A percentile compares a stretch with the other conserved stretches of the same genome.
phyloP scores from a whole-genome alignment of 495 filamentous ascomycete species.

The Hyaloscypha finlandica region DNA sequence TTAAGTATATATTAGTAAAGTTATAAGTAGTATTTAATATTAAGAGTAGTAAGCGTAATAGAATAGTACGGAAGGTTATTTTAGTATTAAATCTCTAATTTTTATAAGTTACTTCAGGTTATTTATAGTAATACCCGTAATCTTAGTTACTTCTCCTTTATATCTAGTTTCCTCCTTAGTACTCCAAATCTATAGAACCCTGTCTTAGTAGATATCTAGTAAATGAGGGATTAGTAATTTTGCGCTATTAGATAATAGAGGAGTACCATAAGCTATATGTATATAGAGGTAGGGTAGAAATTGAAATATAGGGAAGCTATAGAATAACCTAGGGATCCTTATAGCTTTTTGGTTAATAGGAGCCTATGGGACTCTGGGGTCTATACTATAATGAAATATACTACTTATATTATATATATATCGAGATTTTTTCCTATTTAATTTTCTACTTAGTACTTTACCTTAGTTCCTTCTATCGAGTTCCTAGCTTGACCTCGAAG shows the following conservation, averaged over 20 bases:
- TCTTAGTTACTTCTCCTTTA: background rate
- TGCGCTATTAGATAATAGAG: background rate
- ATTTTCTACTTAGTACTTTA: background rate
- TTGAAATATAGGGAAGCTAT: background rate
- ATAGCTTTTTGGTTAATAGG: background rate
- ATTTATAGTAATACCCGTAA: background rate
- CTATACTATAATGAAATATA: background rate
- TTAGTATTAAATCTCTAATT: too few relatives aligned
- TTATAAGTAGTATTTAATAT: too few relatives aligned
- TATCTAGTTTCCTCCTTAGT: background rate
- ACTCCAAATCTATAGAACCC: conserved; percentile 1
- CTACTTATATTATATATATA: background rate
- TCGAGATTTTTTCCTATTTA: background rate
- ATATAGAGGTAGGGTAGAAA: background rate
- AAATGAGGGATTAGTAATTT: background rate
- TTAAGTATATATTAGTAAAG: too few relatives aligned
- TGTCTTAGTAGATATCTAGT: background rate
- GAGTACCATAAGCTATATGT: background rate
- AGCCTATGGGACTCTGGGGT: background rate
- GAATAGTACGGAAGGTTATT: too few relatives aligned
- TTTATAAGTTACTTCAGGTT: too few relatives aligned
- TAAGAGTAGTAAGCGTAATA: too few relatives aligned
- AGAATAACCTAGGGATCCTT: background rate
- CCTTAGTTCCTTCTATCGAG: background rate
- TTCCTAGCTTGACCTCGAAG: background rate